Base-by-base conservation (phyloP, 768 basidiomycete species). In the Pulveroboletus frians region DNA sequence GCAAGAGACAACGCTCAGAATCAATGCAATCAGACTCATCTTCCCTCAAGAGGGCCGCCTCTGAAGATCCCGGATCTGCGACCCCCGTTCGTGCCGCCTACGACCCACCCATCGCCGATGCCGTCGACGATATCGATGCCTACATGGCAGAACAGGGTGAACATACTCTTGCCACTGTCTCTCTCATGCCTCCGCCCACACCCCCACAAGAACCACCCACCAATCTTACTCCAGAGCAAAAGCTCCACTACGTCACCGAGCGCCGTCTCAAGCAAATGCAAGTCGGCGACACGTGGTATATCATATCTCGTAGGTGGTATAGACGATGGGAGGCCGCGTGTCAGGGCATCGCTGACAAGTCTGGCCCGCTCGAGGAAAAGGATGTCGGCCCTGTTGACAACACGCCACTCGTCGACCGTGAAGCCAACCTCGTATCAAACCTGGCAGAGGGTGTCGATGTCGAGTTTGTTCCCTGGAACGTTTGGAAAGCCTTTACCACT, bases 351-450 rank as follows among this genome's bases (percentile, higher is more conserved):
- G 61, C 73, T 23, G 84, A 85, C 73, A 90, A 88, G 68, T 76
- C 84, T 58, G 85, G 81, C 15, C 63, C 69, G 2, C 62, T 88
- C 29, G 70, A 74, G 29, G 84, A 88, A 64, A 66, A 76, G 20
- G 76, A 84, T 51, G 64, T 91, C 51, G 84, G 84, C 21, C 80
- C 88, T 27, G 80, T 94, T 43, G 80, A 92, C 64, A 94, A 93
- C 66, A 70, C 80, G 18, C 61, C 69, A 14, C 73, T 95, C 39
- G 65, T 88, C 46, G 81, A 83, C 60, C 60, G 69, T 10, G 72
- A 75, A 49, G 79, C 78, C 38, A 61, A 72, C 50, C 66, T 78
- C 47, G 60, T 62, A 46, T 64, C 67, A 4, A 71, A 71, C 51
- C 62, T 85, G 14, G 53, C 70, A 23, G 88, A 92, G 60, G 78